These are phyloP conservation scores for Hymenoscyphus repandus DNA, from an alignment of 2,329 filamentous ascomycete genomes.

Conservation along the genomic window DNA sequence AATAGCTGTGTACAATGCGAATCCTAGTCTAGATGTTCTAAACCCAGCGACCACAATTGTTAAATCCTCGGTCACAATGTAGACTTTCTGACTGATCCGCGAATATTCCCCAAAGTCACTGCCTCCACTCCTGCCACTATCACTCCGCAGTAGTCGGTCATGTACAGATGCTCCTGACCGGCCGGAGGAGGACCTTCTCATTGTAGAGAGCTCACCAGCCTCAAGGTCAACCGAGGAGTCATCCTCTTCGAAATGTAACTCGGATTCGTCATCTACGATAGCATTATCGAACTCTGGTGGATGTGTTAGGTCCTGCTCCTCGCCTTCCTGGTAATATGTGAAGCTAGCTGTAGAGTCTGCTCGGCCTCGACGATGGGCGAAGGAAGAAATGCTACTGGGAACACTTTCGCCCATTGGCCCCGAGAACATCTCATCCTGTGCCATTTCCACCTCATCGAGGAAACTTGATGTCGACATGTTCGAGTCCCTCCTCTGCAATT, in stretches of 20 bases:
- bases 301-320: conserved; percentile 46
- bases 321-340: conserved; percentile 76
- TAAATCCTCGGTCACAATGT: conserved; percentile 88
- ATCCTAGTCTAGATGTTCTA: conserved; percentile 67
- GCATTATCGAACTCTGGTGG: conserved; percentile 34
- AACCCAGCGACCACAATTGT: conserved; percentile 94
- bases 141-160: conserved; percentile 63
- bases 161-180: conserved; percentile 51
- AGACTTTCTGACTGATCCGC: conserved; percentile 80
- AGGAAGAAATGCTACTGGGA: conserved; percentile 89
- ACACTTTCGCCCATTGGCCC: conserved; percentile 93
- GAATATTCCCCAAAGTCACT: conserved; percentile 56
- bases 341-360: conserved; percentile 86
- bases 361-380: conserved; percentile 75
- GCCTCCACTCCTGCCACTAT: conserved; percentile 61
- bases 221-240: conserved; percentile 29
- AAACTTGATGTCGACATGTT: conserved; percentile 75
- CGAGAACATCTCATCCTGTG: conserved; percentile 90
- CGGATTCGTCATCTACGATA: conserved; percentile 36
- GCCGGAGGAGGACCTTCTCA: conserved; percentile 59
- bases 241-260: conserved; percentile 29
- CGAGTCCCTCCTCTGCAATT: conserved; percentile 59
- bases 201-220: conserved; percentile 35
- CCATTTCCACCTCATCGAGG: conserved; percentile 97
- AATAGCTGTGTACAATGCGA: conserved; percentile 60